phyloP scores from a whole-genome alignment of 2,329 filamentous ascomycete genomes.

The Paecilomyces dactylethromorphus region DNA sequence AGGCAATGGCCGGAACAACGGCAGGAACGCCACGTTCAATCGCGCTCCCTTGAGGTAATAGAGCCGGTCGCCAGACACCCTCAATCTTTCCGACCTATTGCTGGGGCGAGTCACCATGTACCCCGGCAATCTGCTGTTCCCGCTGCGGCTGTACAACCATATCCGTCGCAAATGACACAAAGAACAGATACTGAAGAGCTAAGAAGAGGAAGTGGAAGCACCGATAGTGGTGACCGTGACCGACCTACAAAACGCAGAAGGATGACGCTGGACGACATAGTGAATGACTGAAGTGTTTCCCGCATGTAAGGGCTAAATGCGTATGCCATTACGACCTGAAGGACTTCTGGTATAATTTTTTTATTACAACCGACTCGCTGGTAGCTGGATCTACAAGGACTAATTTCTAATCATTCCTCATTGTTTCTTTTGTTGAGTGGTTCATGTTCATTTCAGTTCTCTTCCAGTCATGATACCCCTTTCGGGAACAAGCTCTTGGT shows the following conservation, averaged over 20 bases:
- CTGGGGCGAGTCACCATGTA: neutral
- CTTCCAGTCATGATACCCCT: neutral
- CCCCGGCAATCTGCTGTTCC: neutral
- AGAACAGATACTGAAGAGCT: neutral
- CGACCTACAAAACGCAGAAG: constrained; percentile 30
- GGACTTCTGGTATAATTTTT: neutral
- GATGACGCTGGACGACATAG: constrained; percentile 36
- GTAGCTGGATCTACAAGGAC: neutral
- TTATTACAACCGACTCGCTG: neutral
- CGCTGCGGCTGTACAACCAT: neutral
- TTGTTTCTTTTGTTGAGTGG: neutral
- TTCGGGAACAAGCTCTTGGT: neutral
- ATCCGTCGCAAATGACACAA: neutral
- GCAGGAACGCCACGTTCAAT: constrained; percentile 15
- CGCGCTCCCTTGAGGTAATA: constrained; percentile 15
- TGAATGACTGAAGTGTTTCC: constrained; percentile 24
- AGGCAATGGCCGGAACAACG: constrained; percentile 15
- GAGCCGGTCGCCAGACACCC: constrained; percentile 17
- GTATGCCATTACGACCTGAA: neutral
- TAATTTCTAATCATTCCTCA: neutral
- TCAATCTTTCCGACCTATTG: constrained; percentile 2
- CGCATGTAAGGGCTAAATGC: neutral
- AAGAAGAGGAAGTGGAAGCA: neutral
- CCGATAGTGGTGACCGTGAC: constrained; percentile 6
- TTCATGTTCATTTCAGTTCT: neutral